Base-by-base conservation (phyloP, 1,284 basidiomycete genomes). In the Polyporus tsugae region DNA sequence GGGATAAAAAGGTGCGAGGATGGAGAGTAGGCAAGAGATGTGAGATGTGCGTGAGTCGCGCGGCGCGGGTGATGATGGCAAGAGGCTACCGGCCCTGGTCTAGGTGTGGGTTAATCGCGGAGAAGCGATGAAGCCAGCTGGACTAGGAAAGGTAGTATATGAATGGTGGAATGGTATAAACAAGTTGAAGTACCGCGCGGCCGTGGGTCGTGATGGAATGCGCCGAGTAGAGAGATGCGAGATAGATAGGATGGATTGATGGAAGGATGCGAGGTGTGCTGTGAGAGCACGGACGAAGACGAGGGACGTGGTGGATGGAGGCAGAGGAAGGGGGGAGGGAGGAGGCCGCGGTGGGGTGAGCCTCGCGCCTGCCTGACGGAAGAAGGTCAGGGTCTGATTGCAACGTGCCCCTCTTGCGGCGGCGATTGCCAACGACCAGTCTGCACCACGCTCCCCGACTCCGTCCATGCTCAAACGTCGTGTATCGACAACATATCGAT, bases 371-470 rank as follows among this genome's bases (percentile, higher is more conserved):
- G 76, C 79, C 78, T 79, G 76, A 78, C 78, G 77, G 77, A 83
- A 82, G 82, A 80, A 82, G 82, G 85, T 86, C 89, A 80, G 84
- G 76, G 83, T 84, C 89, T 87, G 84, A 88, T 86, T 79, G 84
- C 89, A 91, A 91, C 90, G 91, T 91, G 90, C 86, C 88, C 86
- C 82, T 78, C 78, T 83, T 82, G 83, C 81, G 84, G 83, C 84
- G 78, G 79, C 79, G 81, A 78, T 78, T 78, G 76, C 78, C 38
- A 60, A 41, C 36, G 4, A 5, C 22, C 25, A 3, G n/a, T 11
- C 11, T 41, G 5, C 58, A 22, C 36, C 33, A 58, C 55, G 55
- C 53, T 36, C 19, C 19, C 29, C 53, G 46, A 49, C 55, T 25
- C 64, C 35, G 36, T 39, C 59, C 70, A 68, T 75, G 77, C 79